Conservation (phyloP, 345 rosid genomes). For the Eucalyptus erythrocorys region DNA sequence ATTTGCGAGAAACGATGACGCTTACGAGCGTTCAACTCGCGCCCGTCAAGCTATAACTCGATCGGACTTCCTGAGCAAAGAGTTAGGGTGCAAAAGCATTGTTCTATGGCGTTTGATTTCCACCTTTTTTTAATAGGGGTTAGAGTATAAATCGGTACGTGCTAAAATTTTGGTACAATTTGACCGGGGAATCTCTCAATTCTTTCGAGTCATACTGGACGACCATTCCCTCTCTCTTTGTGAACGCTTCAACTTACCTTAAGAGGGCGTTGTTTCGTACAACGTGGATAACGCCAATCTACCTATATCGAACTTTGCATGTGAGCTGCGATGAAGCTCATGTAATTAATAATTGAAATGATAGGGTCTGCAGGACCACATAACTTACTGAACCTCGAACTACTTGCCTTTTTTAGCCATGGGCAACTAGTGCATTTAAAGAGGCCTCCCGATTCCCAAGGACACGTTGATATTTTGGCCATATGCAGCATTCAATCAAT, state of each 20-base stretch:
- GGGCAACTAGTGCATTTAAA: background rate
- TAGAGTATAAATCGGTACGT: background rate
- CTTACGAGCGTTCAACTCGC: background rate
- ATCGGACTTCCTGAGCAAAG: background rate
- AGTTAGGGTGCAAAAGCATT: background rate
- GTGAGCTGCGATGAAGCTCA: background rate
- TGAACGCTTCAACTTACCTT: background rate
- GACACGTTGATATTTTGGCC: background rate
- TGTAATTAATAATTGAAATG: background rate
- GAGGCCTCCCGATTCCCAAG: background rate
- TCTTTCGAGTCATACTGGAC: background rate
- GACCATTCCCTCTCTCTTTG: background rate
- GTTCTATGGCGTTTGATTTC: background rate
- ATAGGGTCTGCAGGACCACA: background rate
- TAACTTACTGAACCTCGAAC: background rate
- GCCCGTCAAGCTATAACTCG: background rate
- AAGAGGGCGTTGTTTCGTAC: background rate
- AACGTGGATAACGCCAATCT: background rate
- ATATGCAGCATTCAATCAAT: background rate
- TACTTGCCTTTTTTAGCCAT: background rate
- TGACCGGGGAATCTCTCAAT: background rate
- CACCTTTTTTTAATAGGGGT: background rate
- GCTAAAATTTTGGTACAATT: background rate
- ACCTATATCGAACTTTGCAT: background rate
- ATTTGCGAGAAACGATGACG: background rate